Percentiles rank a stretch among this genome's conserved stretches.
phyloP scores from a whole-genome alignment of 2,329 filamentous ascomycete species.

The Sphaceloma murrayae region DNA sequence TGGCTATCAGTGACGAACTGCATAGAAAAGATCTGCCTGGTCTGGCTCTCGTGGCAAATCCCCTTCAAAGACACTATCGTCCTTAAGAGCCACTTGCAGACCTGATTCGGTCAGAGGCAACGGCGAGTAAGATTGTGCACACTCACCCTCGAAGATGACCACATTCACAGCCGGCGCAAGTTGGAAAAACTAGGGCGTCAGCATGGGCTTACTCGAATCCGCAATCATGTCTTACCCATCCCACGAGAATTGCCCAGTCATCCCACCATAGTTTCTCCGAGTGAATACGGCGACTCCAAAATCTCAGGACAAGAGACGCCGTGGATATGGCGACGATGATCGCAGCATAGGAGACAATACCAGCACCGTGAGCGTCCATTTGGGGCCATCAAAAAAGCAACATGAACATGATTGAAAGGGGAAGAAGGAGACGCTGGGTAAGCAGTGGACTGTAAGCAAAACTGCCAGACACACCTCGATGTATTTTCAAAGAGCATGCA shows the following conservation, averaged over 20 bases:
- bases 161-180: constrained; percentile 11
- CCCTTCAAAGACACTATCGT: constrained; percentile 1
- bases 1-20: neutral
- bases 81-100: neutral
- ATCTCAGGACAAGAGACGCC: neutral
- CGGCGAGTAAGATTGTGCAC: no score
- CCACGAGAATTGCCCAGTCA: constrained; percentile 4
- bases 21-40: constrained; percentile 1
- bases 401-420: no score
- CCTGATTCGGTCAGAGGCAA: no score
- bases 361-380: no score
- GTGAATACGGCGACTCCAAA: constrained; percentile 4
- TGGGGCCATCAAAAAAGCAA: no score
- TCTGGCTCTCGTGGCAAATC: constrained; percentile 1
- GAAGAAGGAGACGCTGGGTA: no score
- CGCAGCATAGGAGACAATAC: constrained; percentile 4
- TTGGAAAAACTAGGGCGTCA: constrained; percentile 7
- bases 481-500: no score
- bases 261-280: constrained; percentile 8
- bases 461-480: no score
- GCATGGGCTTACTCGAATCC: neutral
- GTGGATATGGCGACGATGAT: constrained; percentile 2
- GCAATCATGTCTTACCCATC: constrained; percentile 5
- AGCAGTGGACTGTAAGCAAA: no score
- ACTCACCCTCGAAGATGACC: constrained; percentile 7